Percentiles rank a stretch among this genome's conserved stretches.
Evolutionary conservation across 768 basidiomycete species (phyloP).

Genomic region (Tricholomella constricta): DNA sequence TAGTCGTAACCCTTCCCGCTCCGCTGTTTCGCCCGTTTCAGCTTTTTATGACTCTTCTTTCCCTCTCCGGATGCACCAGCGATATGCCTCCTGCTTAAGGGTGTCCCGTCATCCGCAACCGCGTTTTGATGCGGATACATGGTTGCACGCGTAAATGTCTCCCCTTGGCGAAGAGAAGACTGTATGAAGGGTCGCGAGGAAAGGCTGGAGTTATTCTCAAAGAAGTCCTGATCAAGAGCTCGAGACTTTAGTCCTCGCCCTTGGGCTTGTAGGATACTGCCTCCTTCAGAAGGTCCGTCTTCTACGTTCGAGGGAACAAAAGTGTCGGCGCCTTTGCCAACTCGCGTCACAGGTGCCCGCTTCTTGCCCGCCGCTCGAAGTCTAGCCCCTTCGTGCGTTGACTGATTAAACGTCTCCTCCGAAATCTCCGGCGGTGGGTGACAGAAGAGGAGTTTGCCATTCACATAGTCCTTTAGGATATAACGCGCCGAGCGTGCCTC

Average conservation of each 20-base stretch:
- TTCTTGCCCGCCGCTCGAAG: constrained; percentile 75
- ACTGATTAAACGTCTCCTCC: constrained; percentile 72
- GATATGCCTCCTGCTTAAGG: constrained; percentile 46
- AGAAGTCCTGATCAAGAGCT: constrained; percentile 84
- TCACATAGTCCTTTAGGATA: constrained; percentile 96
- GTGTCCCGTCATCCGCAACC: constrained; percentile 78
- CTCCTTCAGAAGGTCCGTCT: constrained; percentile 22
- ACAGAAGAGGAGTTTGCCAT: constrained; percentile 88
- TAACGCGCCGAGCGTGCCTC: constrained; percentile 92
- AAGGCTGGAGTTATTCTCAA: constrained; percentile 54
- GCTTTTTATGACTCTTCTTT: constrained; percentile 88
- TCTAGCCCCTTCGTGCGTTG: constrained; percentile 63
- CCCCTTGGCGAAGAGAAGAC: constrained; percentile 54
- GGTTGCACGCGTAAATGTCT: constrained; percentile 62
- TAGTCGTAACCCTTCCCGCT: constrained; percentile 90
- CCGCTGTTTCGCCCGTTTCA: constrained; percentile 81
- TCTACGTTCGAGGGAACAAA: constrained; percentile 54
- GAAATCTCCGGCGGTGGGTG: constrained; percentile 80
- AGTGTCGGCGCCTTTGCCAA: constrained; percentile 82
- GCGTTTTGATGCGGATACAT: constrained; percentile 84
- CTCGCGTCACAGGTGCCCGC: constrained; percentile 83
- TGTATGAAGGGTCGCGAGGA: constrained; percentile 66
- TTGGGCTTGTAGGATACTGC: constrained; percentile 26
- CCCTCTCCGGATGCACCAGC: constrained; percentile 48
- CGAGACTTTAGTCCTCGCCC: constrained; percentile 56